Conservation (phyloP, 345 rosid genomes). For the Crucihimalaya himalaica region DNA sequence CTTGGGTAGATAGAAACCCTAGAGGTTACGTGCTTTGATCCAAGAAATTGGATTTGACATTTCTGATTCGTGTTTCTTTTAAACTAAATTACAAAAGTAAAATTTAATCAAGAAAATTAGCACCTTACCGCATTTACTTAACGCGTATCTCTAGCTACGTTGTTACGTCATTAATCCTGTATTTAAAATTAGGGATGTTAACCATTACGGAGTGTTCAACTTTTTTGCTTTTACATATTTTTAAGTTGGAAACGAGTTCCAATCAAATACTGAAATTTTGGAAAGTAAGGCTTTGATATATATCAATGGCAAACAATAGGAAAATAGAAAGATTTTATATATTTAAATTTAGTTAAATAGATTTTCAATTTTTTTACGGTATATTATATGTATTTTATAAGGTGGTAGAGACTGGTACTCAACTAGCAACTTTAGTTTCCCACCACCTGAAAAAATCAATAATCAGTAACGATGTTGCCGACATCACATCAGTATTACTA, state of each 20-base stretch:
- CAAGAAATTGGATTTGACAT: conserved; percentile 44
- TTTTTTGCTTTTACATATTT: neutral
- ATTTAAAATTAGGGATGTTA: neutral
- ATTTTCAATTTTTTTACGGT: neutral
- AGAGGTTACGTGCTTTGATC: conserved; percentile 41
- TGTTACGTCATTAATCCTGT: neutral
- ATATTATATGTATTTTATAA: neutral
- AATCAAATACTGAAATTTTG: neutral
- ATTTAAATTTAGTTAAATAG: no score
- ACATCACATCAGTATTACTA: neutral
- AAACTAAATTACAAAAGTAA: neutral
- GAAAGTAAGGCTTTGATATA: neutral
- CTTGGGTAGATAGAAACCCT: conserved; percentile 36
- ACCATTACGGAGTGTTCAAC: neutral
- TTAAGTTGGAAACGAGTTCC: neutral
- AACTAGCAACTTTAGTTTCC: conserved; percentile 2
- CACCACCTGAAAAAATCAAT: conserved; percentile 18
- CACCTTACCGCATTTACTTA: conserved; percentile 25
- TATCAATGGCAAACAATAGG: no score
- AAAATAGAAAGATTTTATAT: no score
- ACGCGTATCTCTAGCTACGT: conserved; percentile 1
- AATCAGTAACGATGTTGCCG: neutral
- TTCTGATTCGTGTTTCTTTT: conserved; percentile 27
- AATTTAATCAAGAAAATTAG: conserved; percentile 4
- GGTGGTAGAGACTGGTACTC: neutral